phyloP scores from a whole-genome alignment of 148 eudicot species.

The Rheum nobile region DNA sequence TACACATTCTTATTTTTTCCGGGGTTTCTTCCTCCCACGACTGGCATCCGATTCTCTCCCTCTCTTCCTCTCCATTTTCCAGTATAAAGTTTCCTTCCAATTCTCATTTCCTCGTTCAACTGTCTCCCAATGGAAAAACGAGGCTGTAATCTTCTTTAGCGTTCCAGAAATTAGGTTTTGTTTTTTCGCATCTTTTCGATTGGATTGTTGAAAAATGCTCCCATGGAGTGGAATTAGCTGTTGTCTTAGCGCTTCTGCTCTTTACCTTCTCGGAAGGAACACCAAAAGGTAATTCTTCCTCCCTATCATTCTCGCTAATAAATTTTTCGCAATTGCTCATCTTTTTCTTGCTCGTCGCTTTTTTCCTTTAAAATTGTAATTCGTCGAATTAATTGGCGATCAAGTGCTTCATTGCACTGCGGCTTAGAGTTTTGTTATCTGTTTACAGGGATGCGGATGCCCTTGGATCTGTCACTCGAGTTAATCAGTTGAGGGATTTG shows the following conservation, averaged over 20 bases:
- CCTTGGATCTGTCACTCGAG: conserved; percentile 66
- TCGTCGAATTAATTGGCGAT: neutral
- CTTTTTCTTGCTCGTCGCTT: too few species aligned
- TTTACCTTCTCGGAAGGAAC: conserved; percentile 81
- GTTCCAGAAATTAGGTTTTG: neutral
- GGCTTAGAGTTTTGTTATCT: neutral
- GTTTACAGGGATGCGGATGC: conserved; percentile 68
- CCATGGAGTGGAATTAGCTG: conserved; percentile 91
- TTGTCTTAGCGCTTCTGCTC: conserved; percentile 86
- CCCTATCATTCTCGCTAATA: neutral
- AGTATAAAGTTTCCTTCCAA: neutral
- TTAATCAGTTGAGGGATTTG: conserved; percentile 79
- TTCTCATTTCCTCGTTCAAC: neutral
- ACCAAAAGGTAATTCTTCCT: conserved; percentile 50
- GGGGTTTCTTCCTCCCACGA: neutral
- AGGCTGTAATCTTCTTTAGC: neutral
- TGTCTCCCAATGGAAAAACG: neutral
- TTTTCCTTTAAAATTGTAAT: neutral
- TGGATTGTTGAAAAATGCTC: conserved; percentile 28
- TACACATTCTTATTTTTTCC: neutral
- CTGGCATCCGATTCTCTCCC: conserved; percentile 7
- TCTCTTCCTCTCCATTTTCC: neutral
- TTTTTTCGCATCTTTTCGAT: neutral
- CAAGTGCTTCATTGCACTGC: neutral
- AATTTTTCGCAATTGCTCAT: neutral